Conservation (phyloP, 2,329 filamentous ascomycete species). For the Colletotrichum magnum region DNA sequence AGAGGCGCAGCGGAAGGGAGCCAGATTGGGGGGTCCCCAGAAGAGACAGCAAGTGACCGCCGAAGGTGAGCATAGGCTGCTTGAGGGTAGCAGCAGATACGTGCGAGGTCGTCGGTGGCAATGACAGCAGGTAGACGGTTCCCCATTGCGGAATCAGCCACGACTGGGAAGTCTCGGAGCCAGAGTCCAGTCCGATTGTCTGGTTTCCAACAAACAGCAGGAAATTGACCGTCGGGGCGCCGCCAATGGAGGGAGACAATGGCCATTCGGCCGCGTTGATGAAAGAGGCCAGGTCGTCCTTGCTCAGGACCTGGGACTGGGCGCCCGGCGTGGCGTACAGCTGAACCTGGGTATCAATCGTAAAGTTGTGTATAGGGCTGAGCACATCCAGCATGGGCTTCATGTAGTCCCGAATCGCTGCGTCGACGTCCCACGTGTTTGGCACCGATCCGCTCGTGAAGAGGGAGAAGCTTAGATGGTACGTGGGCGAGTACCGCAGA, state of each 20-base stretch:
- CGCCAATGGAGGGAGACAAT: conserved; percentile 91
- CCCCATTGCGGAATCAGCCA: conserved; percentile 99
- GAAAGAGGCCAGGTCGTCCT: conserved; percentile 92
- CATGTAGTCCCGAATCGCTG: conserved; percentile 85
- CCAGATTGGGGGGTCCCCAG: conserved; percentile 87
- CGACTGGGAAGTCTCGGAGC: conserved; percentile 68
- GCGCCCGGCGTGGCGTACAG: conserved; percentile 85
- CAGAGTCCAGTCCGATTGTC: conserved; percentile 70
- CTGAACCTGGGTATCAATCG: conserved; percentile 95
- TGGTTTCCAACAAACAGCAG: conserved; percentile 89
- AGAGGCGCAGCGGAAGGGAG: conserved; percentile 87
- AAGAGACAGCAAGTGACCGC: conserved; percentile 88
- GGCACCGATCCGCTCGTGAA: conserved; percentile 86
- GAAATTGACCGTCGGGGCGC: conserved; percentile 95
- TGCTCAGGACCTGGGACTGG: conserved; percentile 76
- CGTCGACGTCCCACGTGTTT: conserved; percentile 92
- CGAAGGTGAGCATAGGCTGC: conserved; percentile 89
- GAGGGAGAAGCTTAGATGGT: conserved; percentile 95
- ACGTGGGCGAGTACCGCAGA: conserved; percentile 92
- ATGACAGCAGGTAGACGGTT: conserved; percentile 72
- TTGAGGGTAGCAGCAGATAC: conserved; percentile 78
- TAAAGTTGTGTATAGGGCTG: conserved; percentile 91
- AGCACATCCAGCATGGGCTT: conserved; percentile 85
- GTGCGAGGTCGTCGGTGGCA: conserved; percentile 59
- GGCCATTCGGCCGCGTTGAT: conserved; percentile 99